phyloP scores from a whole-genome alignment of 371 early-diverging fungal genomes.

The Mucor mucedo region DNA sequence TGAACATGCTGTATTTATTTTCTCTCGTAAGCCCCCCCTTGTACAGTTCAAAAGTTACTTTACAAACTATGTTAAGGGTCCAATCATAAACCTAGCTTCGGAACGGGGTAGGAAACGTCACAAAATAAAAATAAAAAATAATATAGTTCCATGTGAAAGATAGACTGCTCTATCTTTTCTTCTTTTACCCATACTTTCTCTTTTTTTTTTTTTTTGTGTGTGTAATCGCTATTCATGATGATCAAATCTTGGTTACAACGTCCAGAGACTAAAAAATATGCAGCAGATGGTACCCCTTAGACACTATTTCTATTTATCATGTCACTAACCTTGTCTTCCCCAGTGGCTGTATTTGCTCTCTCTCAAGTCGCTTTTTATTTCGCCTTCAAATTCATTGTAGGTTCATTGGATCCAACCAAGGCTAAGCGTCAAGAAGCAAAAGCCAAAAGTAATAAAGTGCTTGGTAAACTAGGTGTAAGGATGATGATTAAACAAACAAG shows the following conservation, averaged over 20 bases:
- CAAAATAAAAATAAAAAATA: not conserved
- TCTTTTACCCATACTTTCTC: conserved; percentile 8
- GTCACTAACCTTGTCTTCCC: not conserved
- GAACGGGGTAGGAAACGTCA: not conserved
- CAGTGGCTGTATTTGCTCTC: conserved; percentile 77
- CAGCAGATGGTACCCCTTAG: conserved; percentile 56
- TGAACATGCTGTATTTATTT: too few species aligned
- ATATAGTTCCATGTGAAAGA: conserved; percentile 11
- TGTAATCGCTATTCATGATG: conserved; percentile 17
- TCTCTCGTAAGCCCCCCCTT: too few species aligned
- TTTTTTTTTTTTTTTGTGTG: conserved; percentile 9
- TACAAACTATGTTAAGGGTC: too few species aligned
- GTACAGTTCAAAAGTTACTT: too few species aligned
- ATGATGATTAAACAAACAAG: not conserved
- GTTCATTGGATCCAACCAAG: conserved; percentile 74
- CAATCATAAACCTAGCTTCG: too few species aligned
- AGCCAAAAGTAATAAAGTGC: conserved; percentile 68
- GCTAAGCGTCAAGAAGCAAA: conserved; percentile 78
- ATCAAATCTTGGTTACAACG: conserved; percentile 53
- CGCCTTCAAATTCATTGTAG: conserved; percentile 81
- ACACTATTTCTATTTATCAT: too few species aligned
- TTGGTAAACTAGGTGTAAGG: conserved; percentile 78
- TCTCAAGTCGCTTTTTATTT: conserved; percentile 87
- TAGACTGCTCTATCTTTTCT: not conserved
- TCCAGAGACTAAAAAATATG: conserved; percentile 69